phyloP scores from a whole-genome alignment of 176 grass and related monocot genomes.

The Tillandsia leiboldiana region DNA sequence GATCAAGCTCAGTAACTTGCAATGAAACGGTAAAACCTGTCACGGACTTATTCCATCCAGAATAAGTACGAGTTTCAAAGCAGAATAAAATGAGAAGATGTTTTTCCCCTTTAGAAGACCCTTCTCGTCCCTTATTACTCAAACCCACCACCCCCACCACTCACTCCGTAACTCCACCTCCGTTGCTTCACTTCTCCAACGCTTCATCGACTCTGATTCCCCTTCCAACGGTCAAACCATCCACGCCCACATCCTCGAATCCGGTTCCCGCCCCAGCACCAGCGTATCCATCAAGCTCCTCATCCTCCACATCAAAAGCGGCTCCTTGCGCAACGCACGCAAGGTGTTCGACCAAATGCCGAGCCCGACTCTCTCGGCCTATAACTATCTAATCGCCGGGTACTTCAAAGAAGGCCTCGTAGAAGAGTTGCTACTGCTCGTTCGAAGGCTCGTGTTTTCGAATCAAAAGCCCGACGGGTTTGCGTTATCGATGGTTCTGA shows the following conservation, averaged over 20 bases:
- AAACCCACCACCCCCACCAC: conserved; percentile 12
- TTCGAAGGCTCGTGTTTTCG: conserved; percentile 38
- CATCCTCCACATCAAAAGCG: conserved; percentile 52
- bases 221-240: conserved; percentile 37
- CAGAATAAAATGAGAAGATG: neutral
- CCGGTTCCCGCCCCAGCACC: conserved; percentile 19
- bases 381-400: conserved; percentile 62
- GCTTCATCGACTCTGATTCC: conserved; percentile 34
- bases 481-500: conserved; percentile 75
- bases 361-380: conserved; percentile 27
- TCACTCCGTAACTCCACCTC: conserved; percentile 22
- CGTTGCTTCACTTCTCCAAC: conserved; percentile 40
- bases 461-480: conserved; percentile 44
- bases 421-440: conserved; percentile 33
- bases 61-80: no score
- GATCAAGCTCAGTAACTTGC: no score
- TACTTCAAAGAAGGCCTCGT: conserved; percentile 49
- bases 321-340: conserved; percentile 52
- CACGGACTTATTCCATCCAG: no score
- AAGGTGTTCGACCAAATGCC: conserved; percentile 61
- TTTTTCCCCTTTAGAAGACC: neutral
- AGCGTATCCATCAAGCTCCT: conserved; percentile 57
- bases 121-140: neutral
- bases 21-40: no score
- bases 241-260: conserved; percentile 55